Conservation (phyloP, 495 filamentous ascomycete species). For the Xylaria castorea region DNA sequence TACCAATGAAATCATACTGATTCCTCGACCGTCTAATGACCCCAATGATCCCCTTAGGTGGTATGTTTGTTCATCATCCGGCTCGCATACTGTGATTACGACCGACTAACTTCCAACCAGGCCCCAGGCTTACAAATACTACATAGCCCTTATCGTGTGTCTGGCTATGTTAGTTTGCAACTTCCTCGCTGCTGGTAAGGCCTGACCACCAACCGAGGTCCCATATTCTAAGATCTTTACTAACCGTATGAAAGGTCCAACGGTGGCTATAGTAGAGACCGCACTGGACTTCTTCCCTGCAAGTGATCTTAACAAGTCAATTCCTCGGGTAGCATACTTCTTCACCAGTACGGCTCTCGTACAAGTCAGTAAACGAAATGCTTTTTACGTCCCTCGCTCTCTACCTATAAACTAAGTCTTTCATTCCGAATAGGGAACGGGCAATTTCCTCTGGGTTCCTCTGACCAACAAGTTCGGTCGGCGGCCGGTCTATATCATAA, state of each 20-base stretch:
- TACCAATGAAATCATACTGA: conserved; percentile 59
- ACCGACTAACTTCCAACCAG: conserved; percentile 35
- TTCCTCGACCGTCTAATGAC: conserved; percentile 64
- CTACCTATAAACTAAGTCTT: neutral
- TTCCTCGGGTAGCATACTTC: conserved; percentile 59
- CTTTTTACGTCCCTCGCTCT: neutral
- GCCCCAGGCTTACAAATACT: conserved; percentile 55
- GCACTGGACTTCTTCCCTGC: conserved; percentile 55
- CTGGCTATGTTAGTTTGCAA: conserved; percentile 63
- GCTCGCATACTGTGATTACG: neutral
- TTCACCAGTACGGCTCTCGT: conserved; percentile 55
- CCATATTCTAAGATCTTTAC: neutral
- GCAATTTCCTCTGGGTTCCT: conserved; percentile 64
- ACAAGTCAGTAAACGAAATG: conserved; percentile 12
- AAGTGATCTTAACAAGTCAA: conserved; percentile 36
- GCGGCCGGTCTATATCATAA: conserved; percentile 58
- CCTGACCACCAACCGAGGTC: neutral
- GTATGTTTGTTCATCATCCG: conserved; percentile 31
- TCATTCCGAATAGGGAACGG: conserved; percentile 48
- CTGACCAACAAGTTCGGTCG: conserved; percentile 62
- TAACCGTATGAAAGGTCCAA: conserved; percentile 39
- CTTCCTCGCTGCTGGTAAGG: conserved; percentile 56
- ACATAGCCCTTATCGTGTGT: conserved; percentile 56
- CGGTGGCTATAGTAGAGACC: conserved; percentile 57
- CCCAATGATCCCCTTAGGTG: conserved; percentile 68